Percentiles rank a stretch among this genome's conserved stretches.
These are phyloP conservation scores for Xanthoconium purpureum DNA, from an alignment of 768 basidiomycete species.

Conservation along the genomic window DNA sequence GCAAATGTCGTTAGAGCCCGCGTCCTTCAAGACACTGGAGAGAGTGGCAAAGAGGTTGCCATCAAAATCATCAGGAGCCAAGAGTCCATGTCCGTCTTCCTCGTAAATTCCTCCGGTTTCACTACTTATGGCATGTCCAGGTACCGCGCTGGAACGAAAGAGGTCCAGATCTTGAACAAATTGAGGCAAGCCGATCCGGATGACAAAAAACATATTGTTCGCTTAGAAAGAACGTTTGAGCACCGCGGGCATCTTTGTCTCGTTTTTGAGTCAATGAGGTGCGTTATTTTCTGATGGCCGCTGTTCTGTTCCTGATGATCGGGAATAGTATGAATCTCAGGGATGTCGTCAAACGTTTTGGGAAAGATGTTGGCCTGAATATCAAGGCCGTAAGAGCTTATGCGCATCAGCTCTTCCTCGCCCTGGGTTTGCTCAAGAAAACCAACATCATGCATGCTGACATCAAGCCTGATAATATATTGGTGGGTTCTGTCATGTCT, in stretches of 20 bases:
- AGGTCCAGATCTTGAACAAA: slow-evolving; percentile 84
- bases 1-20: slow-evolving; percentile 93
- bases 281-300: slow-evolving; percentile 16
- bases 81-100: slow-evolving; percentile 82
- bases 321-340: slow-evolving; percentile 87
- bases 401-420: slow-evolving; percentile 91
- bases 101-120: slow-evolving; percentile 1
- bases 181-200: slow-evolving; percentile 88
- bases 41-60: slow-evolving; percentile 75
- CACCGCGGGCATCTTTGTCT: slow-evolving; percentile 95
- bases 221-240: slow-evolving; percentile 93
- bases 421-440: slow-evolving; percentile 81
- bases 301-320: slow-evolving; percentile 12
- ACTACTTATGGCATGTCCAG: slow-evolving; percentile 38
- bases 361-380: slow-evolving; percentile 95
- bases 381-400: slow-evolving; percentile 98
- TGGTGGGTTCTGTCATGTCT: slow-evolving; percentile 51
- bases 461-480: slow-evolving; percentile 97
- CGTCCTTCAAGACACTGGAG: slow-evolving; percentile 61
- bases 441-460: slow-evolving; percentile 96
- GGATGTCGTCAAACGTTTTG: slow-evolving; percentile 96
- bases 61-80: slow-evolving; percentile 97
- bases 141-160: slow-evolving; percentile 94
- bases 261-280: slow-evolving; percentile 95
- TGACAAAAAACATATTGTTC: slow-evolving; percentile 93